A percentile compares a stretch with the other conserved stretches of the same genome.
phyloP scores from a whole-genome alignment of 345 rosid genomes.

The Citrus australasica region DNA sequence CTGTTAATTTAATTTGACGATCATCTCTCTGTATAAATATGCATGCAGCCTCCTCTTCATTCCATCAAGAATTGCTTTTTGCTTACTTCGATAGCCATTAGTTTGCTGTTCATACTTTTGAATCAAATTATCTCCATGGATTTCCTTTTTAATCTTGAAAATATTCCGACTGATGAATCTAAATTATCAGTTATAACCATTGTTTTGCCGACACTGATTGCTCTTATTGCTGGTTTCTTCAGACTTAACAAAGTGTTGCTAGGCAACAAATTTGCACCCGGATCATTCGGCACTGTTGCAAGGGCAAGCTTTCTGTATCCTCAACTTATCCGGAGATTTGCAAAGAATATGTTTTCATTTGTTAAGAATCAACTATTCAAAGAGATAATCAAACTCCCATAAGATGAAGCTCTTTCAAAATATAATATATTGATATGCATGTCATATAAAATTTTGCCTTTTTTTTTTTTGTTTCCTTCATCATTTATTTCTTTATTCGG shows the following conservation, averaged over 20 bases:
- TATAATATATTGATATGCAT: no score
- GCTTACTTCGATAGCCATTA: background rate
- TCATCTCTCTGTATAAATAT: no score
- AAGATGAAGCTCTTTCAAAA: background rate
- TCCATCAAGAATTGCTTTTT: background rate
- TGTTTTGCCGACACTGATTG: no score
- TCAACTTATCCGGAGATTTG: background rate
- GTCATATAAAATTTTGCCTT: no score
- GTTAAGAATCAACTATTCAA: background rate
- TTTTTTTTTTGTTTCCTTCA: background rate
- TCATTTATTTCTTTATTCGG: no score
- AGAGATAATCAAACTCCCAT: no score
- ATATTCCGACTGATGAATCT: background rate
- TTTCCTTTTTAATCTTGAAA: background rate
- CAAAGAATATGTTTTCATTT: background rate
- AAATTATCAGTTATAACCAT: background rate
- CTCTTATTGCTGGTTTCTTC: no score
- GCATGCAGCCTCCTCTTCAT: background rate
- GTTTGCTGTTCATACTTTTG: background rate
- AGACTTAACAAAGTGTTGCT: no score
- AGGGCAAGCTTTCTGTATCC: background rate
- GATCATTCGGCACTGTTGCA: background rate
- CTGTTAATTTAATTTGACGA: no score
- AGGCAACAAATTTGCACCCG: no score
- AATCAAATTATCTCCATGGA: background rate